Conservation (phyloP, 345 rosid genomes). For the Gossypioides kirkii region DNA sequence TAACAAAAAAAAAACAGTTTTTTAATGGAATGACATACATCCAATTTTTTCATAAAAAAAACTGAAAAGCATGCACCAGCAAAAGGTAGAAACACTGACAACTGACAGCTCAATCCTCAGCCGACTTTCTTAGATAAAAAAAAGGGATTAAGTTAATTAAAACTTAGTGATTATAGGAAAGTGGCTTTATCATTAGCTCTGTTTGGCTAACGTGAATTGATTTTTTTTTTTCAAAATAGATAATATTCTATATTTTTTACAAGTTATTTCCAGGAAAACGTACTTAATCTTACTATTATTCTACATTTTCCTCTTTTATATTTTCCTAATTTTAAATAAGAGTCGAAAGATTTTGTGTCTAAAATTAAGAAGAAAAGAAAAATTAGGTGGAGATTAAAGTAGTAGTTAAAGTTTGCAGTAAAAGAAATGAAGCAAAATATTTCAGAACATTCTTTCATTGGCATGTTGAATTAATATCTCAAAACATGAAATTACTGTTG, state of each 20-base stretch:
- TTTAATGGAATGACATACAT: too few species aligned
- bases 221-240: too few species aligned
- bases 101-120: conserved; percentile 27
- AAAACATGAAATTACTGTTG: background rate
- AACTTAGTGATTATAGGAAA: conserved; percentile 16
- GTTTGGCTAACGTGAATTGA: background rate
- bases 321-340: too few species aligned
- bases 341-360: too few species aligned
- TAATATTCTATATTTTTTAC: background rate
- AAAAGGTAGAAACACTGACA: conserved; percentile 27
- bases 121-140: conserved; percentile 30
- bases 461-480: background rate
- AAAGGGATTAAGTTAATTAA: background rate
- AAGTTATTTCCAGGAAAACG: too few species aligned
- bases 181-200: background rate
- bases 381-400: background rate
- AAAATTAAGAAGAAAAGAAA: background rate
- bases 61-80: conserved; percentile 17
- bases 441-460: background rate
- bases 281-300: too few species aligned
- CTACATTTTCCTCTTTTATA: too few species aligned
- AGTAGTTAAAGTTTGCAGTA: background rate
- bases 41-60: background rate
- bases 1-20: too few species aligned
- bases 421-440: background rate